Evolutionary conservation across 2,329 filamentous ascomycete species (phyloP).

Genomic region (Penicillium occitanis): DNA sequence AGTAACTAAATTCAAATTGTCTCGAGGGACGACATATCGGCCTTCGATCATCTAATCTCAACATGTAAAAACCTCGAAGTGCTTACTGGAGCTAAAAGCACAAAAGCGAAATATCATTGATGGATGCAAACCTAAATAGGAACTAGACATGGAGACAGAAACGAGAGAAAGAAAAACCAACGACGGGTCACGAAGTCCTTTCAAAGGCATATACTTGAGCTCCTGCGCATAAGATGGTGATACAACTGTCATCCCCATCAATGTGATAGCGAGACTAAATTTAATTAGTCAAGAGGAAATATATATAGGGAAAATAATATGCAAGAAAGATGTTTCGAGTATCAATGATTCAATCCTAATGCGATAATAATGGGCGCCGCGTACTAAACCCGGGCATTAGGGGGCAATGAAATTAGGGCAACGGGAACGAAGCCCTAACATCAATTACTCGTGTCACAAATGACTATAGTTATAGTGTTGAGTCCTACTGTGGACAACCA

Average conservation of each 20-base stretch:
- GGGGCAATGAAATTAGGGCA: not conserved
- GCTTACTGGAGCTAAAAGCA: not conserved
- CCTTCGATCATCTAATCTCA: too few species aligned
- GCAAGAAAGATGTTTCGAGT: not conserved
- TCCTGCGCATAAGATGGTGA: too few species aligned
- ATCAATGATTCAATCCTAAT: too few species aligned
- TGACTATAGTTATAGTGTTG: not conserved
- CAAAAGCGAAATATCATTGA: not conserved
- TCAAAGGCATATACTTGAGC: not conserved
- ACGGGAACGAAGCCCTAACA: not conserved
- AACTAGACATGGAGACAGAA: not conserved
- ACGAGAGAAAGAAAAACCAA: too few species aligned
- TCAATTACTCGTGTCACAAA: not conserved
- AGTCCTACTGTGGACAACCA: not conserved
- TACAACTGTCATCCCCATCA: too few species aligned
- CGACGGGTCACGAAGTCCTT: not conserved
- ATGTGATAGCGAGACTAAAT: too few species aligned
- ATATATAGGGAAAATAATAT: not conserved
- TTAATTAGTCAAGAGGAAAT: too few species aligned
- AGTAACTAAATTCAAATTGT: not conserved
- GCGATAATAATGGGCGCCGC: too few species aligned
- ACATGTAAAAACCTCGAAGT: not conserved
- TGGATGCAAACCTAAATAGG: not conserved
- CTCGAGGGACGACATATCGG: not conserved
- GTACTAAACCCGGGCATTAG: not conserved